Percentiles rank a stretch among this genome's conserved stretches.
phyloP scores from a whole-genome alignment of 371 early-diverging fungal species.

The Apophysomyces trapeziformis region DNA sequence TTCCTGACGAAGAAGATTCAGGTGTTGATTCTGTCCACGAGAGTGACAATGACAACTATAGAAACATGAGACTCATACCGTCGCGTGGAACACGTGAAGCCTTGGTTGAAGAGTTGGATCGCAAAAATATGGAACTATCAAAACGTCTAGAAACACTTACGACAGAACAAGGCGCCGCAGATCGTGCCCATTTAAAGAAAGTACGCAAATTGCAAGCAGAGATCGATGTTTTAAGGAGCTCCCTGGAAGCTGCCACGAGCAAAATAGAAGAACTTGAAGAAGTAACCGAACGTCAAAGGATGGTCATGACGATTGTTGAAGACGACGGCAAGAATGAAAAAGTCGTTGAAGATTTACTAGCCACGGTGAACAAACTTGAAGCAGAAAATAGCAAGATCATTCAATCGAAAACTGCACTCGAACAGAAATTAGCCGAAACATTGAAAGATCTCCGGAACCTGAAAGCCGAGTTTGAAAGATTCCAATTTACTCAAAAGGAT shows the following conservation, averaged over 20 bases:
- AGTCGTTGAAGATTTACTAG: not conserved
- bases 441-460: conserved; percentile 28
- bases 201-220: conserved; percentile 24
- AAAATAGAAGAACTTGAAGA: conserved; percentile 32
- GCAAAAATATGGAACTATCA: conserved; percentile 25
- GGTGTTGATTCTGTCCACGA: conserved; percentile 10
- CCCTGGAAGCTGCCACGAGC: conserved; percentile 25
- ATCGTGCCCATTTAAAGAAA: conserved; percentile 19
- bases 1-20: conserved; percentile 3
- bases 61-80: conserved; percentile 20
- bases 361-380: conserved; percentile 20
- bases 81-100: conserved; percentile 24
- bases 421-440: conserved; percentile 24
- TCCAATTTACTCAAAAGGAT: conserved; percentile 25
- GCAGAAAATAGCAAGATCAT: conserved; percentile 39
- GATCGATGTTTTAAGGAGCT: conserved; percentile 21
- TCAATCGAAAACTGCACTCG: conserved; percentile 37
- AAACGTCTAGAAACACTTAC: conserved; percentile 20
- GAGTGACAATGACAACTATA: conserved; percentile 15
- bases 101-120: conserved; percentile 30
- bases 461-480: conserved; percentile 27
- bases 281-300: conserved; percentile 13
- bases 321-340: conserved; percentile 11
- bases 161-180: conserved; percentile 17
- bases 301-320: conserved; percentile 3